Evolutionary conservation across 116 monocot species (phyloP), one percentile per base, ranked within the genome.

Genomic region (Iris pallida): DNA sequence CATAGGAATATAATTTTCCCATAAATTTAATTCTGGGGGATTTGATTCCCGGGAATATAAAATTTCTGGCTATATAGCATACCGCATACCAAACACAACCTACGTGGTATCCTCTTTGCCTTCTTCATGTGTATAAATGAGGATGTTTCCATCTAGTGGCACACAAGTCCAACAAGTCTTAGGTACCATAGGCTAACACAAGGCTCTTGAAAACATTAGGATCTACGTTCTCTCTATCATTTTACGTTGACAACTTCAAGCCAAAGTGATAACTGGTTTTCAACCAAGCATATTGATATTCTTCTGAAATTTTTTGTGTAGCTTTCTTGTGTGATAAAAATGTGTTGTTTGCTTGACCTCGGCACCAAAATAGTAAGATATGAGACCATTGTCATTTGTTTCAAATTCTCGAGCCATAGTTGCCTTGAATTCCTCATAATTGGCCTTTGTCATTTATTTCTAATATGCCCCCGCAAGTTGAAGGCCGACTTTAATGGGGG

Each of bases 341-440:
- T 54, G 15, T 4, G 14, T 13, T 54, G 11, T 10, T 54, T 54
- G 54, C 54, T 54, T n/a, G 14, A 54, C 19, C 19, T 59, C 9
- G 17, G 7, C 1, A 14, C 14, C 57, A 1, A 57, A 17, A 18
- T 1, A 51, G 13, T 51, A 51, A 16, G 57, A 57, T 7, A 17
- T 65, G 47, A 30, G 30, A 3, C 30, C 30, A 1, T 1, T 30
- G 30, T 30, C 30, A 30, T 30, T 30, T 30, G 47, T 65, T 15
- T 65, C 16, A 6, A 65, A 48, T 30, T 65, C 64, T 8, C 15
- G 45, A 7, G 47, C 13, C 63, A 63, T 63, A 12, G 2, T 8
- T 20, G 6, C 17, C 43, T 63, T 63, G 17, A 63, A 63, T 9
- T 66, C 8, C 20, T 66, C n/a, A 14, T n/a, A n/a, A n/a, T n/a